These are phyloP conservation scores for Nitzschia sp. DNA, from an alignment of 108 stramenopile species.

Conservation along the genomic window DNA sequence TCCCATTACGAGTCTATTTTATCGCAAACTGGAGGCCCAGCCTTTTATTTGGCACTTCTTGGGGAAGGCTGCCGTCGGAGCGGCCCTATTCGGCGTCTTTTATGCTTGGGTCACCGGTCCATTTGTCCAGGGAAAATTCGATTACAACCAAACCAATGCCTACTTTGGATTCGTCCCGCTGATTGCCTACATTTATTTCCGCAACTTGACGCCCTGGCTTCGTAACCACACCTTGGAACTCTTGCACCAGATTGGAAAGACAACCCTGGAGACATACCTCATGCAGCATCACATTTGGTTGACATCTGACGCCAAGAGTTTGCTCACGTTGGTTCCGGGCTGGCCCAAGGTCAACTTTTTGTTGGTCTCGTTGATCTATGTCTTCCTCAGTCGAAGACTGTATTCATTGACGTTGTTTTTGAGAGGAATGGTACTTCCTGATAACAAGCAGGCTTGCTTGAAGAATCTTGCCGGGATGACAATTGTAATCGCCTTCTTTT, in stretches of 20 bases:
- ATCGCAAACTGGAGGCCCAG: slow-evolving; percentile 82
- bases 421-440: slow-evolving; percentile 73
- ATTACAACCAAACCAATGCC: slow-evolving; percentile 95
- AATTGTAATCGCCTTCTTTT: slow-evolving; percentile 42
- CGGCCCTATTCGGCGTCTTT: slow-evolving; percentile 58
- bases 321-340: slow-evolving; percentile 74
- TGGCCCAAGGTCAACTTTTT: slow-evolving; percentile 83
- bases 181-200: slow-evolving; percentile 91
- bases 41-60: slow-evolving; percentile 15
- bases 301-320: slow-evolving; percentile 82
- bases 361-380: slow-evolving; percentile 70
- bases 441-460: slow-evolving; percentile 58
- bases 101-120: slow-evolving; percentile 78
- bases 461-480: slow-evolving; percentile 48
- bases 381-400: slow-evolving; percentile 58
- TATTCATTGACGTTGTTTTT: slow-evolving; percentile 68
- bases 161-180: slow-evolving; percentile 95
- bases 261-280: slow-evolving; percentile 96
- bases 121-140: slow-evolving; percentile 73
- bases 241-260: slow-evolving; percentile 93
- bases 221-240: slow-evolving; percentile 82
- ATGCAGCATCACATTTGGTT: slow-evolving; percentile 99
- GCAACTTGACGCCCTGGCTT: slow-evolving; percentile 89
- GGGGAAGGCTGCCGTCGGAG: slow-evolving; percentile 59
- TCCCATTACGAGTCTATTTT: slow-evolving; percentile 87